These are phyloP conservation scores for Geotrichum reessii DNA, from an alignment of 1,139 yeast genomes.

Conservation along the genomic window DNA sequence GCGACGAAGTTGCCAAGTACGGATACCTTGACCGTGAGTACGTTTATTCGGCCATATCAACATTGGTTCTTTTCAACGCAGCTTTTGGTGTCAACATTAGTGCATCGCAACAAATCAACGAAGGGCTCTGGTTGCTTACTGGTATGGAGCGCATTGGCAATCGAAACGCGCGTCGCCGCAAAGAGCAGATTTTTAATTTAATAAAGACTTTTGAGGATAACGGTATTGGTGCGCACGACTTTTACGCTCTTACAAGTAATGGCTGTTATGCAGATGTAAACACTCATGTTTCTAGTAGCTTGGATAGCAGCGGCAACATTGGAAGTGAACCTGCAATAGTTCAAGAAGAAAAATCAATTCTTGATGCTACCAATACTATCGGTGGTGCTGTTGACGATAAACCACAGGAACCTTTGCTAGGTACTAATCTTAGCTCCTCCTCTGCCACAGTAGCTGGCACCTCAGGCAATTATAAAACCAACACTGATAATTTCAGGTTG, in stretches of 20 bases:
- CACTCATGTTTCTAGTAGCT: not conserved
- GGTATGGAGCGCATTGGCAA: slow-evolving; percentile 9
- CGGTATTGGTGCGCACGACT: slow-evolving; percentile 8
- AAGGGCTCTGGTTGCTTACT: slow-evolving; percentile 3
- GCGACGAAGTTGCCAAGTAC: slow-evolving; percentile 62
- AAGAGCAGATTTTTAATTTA: slow-evolving; percentile 2
- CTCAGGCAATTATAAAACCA: too few relatives aligned
- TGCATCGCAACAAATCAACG: slow-evolving; percentile 8
- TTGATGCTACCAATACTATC: not conserved
- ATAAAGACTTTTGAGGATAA: slow-evolving; percentile 11
- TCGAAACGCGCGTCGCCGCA: slow-evolving; percentile 2
- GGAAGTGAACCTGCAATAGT: not conserved
- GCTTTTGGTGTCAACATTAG: slow-evolving; percentile 66
- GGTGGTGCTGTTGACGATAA: not conserved
- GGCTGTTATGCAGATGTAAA: not conserved
- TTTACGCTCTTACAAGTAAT: not conserved
- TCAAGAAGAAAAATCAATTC: not conserved
- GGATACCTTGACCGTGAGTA: slow-evolving; percentile 91
- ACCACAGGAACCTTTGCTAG: not conserved
- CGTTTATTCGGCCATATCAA: slow-evolving; percentile 73
- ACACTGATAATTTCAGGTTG: not conserved
- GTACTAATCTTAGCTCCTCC: too few relatives aligned
- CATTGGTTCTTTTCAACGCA: slow-evolving; percentile 67
- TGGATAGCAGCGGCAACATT: not conserved
- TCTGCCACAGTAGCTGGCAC: too few relatives aligned